Evolutionary conservation across 2,329 filamentous ascomycete species (phyloP).

Genomic region (Alternaria tenuissima): DNA sequence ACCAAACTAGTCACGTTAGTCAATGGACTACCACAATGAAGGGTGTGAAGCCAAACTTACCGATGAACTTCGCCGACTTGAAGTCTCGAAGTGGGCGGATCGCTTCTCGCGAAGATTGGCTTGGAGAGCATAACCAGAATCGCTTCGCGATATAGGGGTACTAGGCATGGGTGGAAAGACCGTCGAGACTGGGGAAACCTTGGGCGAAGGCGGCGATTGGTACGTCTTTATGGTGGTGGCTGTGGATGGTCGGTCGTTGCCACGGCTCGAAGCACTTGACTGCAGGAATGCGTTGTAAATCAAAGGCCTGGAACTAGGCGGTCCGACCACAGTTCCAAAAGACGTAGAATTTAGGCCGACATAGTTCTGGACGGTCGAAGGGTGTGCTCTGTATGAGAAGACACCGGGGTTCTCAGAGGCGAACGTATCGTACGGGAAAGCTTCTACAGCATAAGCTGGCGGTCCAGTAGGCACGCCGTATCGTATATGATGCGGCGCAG

Average conservation of each 20-base stretch:
- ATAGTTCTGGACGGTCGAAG: conserved; percentile 81
- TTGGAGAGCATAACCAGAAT: conserved; percentile 88
- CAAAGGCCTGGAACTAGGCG: conserved; percentile 63
- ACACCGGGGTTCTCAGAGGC: conserved; percentile 84
- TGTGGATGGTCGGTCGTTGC: conserved; percentile 74
- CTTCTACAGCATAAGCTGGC: conserved; percentile 90
- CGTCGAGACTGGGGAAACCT: conserved; percentile 77
- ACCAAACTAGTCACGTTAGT: conserved; percentile 65
- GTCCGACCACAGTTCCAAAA: conserved; percentile 74
- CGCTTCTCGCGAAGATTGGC: conserved; percentile 91
- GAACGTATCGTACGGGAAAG: conserved; percentile 89
- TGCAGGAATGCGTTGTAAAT: conserved; percentile 93
- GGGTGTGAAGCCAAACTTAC: conserved; percentile 42
- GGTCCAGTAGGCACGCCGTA: conserved; percentile 89
- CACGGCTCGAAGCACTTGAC: conserved; percentile 70
- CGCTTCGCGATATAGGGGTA: conserved; percentile 84
- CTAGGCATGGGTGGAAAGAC: conserved; percentile 78
- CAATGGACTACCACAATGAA: conserved; percentile 28
- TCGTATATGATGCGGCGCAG: conserved; percentile 86
- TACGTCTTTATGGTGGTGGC: conserved; percentile 47
- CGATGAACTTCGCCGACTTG: conserved; percentile 89
- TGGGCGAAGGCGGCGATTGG: conserved; percentile 65
- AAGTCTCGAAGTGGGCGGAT: conserved; percentile 87
- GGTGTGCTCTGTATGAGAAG: conserved; percentile 75
- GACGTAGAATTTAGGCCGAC: conserved; percentile 88